Percentiles rank a stretch among this genome's conserved stretches.
Conservation (phyloP, 768 basidiomycete species). For the Macrolepiota fuliginosa region DNA sequence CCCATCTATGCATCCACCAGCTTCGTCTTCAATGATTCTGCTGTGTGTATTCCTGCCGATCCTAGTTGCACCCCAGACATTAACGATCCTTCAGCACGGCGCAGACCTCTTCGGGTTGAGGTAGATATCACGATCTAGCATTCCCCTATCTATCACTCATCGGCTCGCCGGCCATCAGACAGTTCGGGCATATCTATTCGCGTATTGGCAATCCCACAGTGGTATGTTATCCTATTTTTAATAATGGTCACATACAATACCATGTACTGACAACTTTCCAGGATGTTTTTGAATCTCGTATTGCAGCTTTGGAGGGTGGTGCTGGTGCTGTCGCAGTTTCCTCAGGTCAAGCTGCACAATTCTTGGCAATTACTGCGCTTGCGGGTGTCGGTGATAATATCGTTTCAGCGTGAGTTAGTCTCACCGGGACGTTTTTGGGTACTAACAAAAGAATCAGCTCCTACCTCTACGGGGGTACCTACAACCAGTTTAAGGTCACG, state of each 20-base stretch:
- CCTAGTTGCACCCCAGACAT: not conserved
- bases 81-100: slow-evolving; percentile 46
- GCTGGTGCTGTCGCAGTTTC: slow-evolving; percentile 70
- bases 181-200: slow-evolving; percentile 62
- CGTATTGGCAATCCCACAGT: slow-evolving; percentile 70
- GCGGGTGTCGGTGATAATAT: slow-evolving; percentile 75
- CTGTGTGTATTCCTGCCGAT: slow-evolving; percentile 33
- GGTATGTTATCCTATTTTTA: slow-evolving; percentile 30
- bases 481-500: slow-evolving; percentile 75
- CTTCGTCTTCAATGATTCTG: slow-evolving; percentile 71
- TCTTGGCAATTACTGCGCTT: slow-evolving; percentile 62
- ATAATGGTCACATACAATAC: not conserved
- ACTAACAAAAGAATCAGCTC: slow-evolving; percentile 34
- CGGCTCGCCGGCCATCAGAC: slow-evolving; percentile 25
- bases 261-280: slow-evolving; percentile 21
- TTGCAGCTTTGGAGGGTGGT: slow-evolving; percentile 81
- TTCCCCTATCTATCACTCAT: not conserved
- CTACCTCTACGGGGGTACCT: slow-evolving; percentile 69
- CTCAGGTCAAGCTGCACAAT: slow-evolving; percentile 77
- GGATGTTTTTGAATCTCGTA: slow-evolving; percentile 79
- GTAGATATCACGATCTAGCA: slow-evolving; percentile 22
- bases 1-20: slow-evolving; percentile 77
- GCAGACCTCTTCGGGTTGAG: slow-evolving; percentile 69
- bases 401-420: slow-evolving; percentile 55
- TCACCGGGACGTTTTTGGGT: not conserved